A percentile compares a stretch with the other conserved stretches of the same genome.
Conservation (phyloP, 495 filamentous ascomycete species). For the Podospora pseudoanserina region DNA sequence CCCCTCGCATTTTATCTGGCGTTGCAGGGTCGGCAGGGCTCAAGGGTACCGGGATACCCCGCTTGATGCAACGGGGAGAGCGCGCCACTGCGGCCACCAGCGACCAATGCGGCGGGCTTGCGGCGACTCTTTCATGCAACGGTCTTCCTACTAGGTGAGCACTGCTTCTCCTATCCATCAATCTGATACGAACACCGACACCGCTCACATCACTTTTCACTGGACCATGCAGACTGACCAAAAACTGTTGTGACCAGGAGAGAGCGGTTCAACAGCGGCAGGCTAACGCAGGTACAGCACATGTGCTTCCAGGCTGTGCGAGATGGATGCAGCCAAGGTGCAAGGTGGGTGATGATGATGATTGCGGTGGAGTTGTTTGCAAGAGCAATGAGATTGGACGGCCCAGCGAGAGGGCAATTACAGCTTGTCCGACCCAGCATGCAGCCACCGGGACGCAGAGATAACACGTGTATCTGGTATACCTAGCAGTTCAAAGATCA, state of each 20-base stretch:
- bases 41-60: slow-evolving; percentile 14
- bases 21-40: background rate
- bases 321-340: slow-evolving; percentile 2
- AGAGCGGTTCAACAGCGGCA: slow-evolving; percentile 13
- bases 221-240: background rate
- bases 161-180: background rate
- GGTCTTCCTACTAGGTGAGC: background rate
- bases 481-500: no score
- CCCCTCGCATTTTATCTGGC: slow-evolving; percentile 24
- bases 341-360: slow-evolving; percentile 3
- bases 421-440: background rate
- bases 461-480: slow-evolving; percentile 2
- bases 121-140: background rate
- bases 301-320: background rate
- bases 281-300: slow-evolving; percentile 9
- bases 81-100: slow-evolving; percentile 11
- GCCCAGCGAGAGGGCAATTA: background rate
- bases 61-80: slow-evolving; percentile 11
- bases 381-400: slow-evolving; percentile 6
- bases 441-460: slow-evolving; percentile 2
- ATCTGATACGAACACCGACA: slow-evolving; percentile 3
- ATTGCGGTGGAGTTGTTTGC: slow-evolving; percentile 8
- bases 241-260: slow-evolving; percentile 13
- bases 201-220: background rate
- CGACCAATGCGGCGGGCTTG: background rate